Base-by-base conservation (phyloP, 345 rosid species). In the Heritiera littoralis region DNA sequence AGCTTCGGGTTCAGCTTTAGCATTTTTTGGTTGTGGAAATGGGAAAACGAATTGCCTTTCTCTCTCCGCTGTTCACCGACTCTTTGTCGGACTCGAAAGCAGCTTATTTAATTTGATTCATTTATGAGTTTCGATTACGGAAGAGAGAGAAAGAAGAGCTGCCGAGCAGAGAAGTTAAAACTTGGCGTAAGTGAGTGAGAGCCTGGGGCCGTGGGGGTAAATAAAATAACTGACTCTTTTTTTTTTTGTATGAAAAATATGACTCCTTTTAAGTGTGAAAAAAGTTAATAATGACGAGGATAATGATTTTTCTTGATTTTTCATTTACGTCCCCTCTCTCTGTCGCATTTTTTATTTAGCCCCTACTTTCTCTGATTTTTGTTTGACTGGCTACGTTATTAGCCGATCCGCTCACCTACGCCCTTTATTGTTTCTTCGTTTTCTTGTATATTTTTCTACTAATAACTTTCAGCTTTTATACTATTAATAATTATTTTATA, bases 31-130 rank as follows among this genome's bases (percentile, higher is more conserved):
- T 51, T 32, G 30, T 17, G 65, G 63, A 54, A 45, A 67, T 18
- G 72, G 13, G 4, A 41, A n/a, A 9, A n/a, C 3, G 41, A 13
- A 0, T 4, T 15, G 7, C 14, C 15, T 38, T 2, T 35, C 59
- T 76, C 70, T 48, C 59, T 48, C 78, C 78, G 48, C 71, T 48
- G 46, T 48, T 71, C 78, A 63, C 78, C 71, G 71, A 76, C 60
- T 63, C 41, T 58, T 18, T 9, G 30, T 76, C 71, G 78, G 78
- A 76, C 56, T 63, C 40, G 40, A 76, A 76, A 76, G 17, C 15
- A 32, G 70, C 30, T 28, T 30, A 28, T 48, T 76, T 61, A 76
- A 76, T 14, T 63, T 14, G 60, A 63, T 76, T 76, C 68, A 32
- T 60, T 48, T 46, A 63, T 17, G 45, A 5, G 71, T 17, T 76